Evolutionary conservation across 352 stramenopile species (phyloP), one percentile per base, ranked within the genome.

Genomic region (Globisporangium polare): DNA sequence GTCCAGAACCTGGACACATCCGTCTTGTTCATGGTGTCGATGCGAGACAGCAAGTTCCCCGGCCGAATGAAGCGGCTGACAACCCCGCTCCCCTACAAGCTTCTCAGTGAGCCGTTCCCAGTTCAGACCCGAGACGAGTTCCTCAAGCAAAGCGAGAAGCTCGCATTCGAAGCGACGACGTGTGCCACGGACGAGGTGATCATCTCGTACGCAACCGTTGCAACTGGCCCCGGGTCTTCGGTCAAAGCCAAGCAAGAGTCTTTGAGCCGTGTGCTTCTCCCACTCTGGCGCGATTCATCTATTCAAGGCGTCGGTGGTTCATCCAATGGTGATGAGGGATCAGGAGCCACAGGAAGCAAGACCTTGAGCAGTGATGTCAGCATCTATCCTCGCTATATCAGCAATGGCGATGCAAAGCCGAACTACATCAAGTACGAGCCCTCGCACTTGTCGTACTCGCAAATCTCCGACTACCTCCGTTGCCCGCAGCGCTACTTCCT

Each of bases 401-500:
- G 13, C 18, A 47, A 27, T 33, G 43, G 33, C 9, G 33, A 56
- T 3, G 46, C 24, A n/a, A 49, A 20, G 9, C 29, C 9, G 8
- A 24, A 20, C 7, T n/a, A n/a, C 15, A 45, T 61, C 5, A 57
- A 70, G 37, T 90, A 80, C 54, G 54, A 88, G 18, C 80, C 83
- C 10, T 33, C 67, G 0, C 83, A 95, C 53, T 63, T 95, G 53
- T 95, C 86, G 35, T 95, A 89, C 53, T 86, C 86, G 12, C 86
- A 95, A 50, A 88, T 95, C 42, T 74, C 77, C 24, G 82, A 93
- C 68, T 95, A 92, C 51, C 65, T 81, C 18, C 80, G 86, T 17
- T 95, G 86, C 66, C 86, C 86, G 8, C 80, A 93, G 31, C 75
- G 81, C 10, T 95, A 95, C 61, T 93, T 87, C 55, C 62, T 95